A percentile compares a stretch with the other conserved stretches of the same genome.
Evolutionary conservation across 768 basidiomycete genomes (phyloP).

Genomic region (Lactifluus subvellereus): DNA sequence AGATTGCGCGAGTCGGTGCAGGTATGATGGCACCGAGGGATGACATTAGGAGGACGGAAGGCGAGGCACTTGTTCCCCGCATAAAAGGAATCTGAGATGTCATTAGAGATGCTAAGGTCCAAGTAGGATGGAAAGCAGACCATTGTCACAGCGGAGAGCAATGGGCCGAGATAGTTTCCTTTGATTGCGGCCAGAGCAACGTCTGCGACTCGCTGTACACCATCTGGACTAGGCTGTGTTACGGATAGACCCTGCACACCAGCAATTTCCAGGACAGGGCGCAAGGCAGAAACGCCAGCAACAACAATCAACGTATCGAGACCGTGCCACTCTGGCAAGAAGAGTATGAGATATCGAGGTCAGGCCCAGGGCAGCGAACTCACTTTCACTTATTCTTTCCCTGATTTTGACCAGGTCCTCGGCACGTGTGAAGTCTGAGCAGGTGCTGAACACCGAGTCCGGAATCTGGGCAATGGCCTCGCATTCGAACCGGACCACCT

Average conservation of each 20-base stretch:
- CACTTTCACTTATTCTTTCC: constrained; percentile 48
- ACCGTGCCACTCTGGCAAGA: constrained; percentile 62
- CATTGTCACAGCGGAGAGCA: constrained; percentile 63
- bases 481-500: constrained; percentile 60
- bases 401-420: constrained; percentile 64
- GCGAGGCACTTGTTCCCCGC: constrained; percentile 52
- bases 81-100: constrained; percentile 67
- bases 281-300: constrained; percentile 80
- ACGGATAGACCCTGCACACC: constrained; percentile 39
- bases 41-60: constrained; percentile 74
- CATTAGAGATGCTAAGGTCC: neutral
- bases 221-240: constrained; percentile 43
- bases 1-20: constrained; percentile 79
- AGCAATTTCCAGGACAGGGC: constrained; percentile 67
- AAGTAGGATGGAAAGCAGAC: constrained; percentile 37
- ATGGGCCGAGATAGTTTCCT: constrained; percentile 67
- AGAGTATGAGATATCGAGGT: neutral
- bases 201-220: constrained; percentile 52
- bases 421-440: constrained; percentile 58
- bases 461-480: constrained; percentile 22
- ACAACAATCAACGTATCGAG: constrained; percentile 77
- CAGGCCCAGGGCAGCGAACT: constrained; percentile 25
- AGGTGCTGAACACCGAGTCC: constrained; percentile 41
- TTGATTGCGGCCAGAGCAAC: constrained; percentile 50
- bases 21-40: constrained; percentile 75